Evolutionary conservation across 2,329 filamentous ascomycete species (phyloP).

Genomic region (Blastomyces parvus): DNA sequence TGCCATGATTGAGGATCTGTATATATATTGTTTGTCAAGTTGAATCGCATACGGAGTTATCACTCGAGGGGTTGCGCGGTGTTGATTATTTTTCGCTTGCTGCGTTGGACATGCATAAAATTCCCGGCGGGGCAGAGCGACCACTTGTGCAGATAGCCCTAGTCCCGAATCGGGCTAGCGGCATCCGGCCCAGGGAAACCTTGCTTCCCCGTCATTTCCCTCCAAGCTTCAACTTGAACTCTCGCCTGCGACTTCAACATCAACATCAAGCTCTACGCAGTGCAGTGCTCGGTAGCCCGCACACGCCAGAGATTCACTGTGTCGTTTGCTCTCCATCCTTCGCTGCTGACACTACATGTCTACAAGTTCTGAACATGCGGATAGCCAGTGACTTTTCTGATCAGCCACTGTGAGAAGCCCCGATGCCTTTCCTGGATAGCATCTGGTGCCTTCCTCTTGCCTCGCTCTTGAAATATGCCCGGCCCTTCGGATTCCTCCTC

Average conservation of each 20-base stretch:
- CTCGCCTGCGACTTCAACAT: not conserved
- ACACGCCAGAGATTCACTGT: not conserved
- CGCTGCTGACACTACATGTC: not conserved
- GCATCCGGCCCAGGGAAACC: not conserved
- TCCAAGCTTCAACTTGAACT: not conserved
- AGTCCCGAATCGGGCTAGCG: not conserved
- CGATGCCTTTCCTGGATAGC: not conserved
- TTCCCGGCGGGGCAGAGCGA: not conserved
- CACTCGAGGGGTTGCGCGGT: not conserved
- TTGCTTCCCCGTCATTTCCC: not conserved
- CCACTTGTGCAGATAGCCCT: not conserved
- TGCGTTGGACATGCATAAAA: not conserved
- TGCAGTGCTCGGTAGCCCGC: not conserved
- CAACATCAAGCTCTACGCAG: not conserved
- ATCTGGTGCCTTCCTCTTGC: not conserved
- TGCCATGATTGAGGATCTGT: conserved; percentile 24
- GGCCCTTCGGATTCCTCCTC: conserved; percentile 11
- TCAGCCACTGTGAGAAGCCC: conserved; percentile 2
- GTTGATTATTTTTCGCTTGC: not conserved
- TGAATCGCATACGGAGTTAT: not conserved
- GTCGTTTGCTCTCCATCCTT: not conserved
- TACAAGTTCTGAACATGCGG: not conserved
- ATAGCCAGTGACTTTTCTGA: not conserved
- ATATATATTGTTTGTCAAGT: not conserved
- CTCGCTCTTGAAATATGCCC: conserved; percentile 10